Base-by-base conservation (phyloP, 768 basidiomycete species). In the Tephrocybe sp. region DNA sequence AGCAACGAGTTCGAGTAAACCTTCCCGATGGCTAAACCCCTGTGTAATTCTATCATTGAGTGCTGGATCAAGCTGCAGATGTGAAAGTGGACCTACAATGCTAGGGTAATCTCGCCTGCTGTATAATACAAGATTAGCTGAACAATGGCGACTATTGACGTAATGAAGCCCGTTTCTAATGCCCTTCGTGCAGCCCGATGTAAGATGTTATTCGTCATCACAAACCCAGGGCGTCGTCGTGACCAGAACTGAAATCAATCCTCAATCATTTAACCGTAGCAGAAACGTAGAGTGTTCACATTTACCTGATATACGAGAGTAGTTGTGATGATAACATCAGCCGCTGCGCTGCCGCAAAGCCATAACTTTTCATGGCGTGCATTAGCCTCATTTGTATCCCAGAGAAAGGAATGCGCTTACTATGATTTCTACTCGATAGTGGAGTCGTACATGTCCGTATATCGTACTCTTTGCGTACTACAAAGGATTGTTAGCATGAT, bases 241-340 rank as follows among this genome's bases (percentile, higher is more conserved):
- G 36, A 37, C 36, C 36, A 37, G 18, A 37, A 37, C 36, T 37
- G n/a, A n/a, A n/a, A n/a, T n/a, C n/a, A n/a, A n/a, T n/a, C n/a
- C n/a, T n/a, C n/a, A n/a, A n/a, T n/a, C n/a, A n/a, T n/a, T n/a
- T n/a, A n/a, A n/a, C n/a, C n/a, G n/a, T n/a, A n/a, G n/a, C n/a
- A n/a, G n/a, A n/a, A n/a, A n/a, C n/a, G n/a, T n/a, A n/a, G n/a
- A n/a, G n/a, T n/a, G n/a, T n/a, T n/a, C n/a, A n/a, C n/a, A 34
- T 34, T 37, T 19, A 37, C 36, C 36, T 37, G 36, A 37, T 37
- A 37, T 18, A 37, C 16, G 3, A 37, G 18, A 16, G 36, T 37
- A 5, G 36, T 19, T 8, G 36, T 37, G 16, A 37, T 37, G 5
- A n/a, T 18, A n/a, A 37, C 16, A 12, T 37, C 36, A 5, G 36